Base-by-base conservation (phyloP, 1,139 yeast species). In the Hemisphaericaspora xylofermentans region DNA sequence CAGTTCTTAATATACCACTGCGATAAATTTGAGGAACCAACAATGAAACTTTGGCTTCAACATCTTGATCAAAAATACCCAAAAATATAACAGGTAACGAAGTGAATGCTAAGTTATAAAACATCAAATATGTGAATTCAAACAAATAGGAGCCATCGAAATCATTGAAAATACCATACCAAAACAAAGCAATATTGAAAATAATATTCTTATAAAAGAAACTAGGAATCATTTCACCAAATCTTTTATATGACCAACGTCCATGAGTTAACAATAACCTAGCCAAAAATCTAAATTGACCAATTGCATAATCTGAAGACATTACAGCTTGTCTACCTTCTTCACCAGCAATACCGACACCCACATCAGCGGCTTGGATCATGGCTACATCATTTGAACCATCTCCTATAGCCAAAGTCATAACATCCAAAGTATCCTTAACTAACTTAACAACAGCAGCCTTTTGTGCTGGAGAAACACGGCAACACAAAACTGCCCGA, bases 301-400 rank as follows among this genome's bases (percentile, higher is more conserved):
- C 98, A 61, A 93, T 71, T 2, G 97, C 98, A 65, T 89, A 93
- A 69, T 93, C 98, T 0, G 97, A 86, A 7, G 95, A 85, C 98
- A 93, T 93, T 9, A 84, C 98, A 12, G 98, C 98, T 62, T 91
- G 98, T 38, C 98, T 75, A 51, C 98, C 98, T 71, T 93, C 98
- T 88, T 88, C 87, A 53, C 99, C 99, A 57, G 94, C 88, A 51
- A 93, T 93, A 59, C 99, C 99, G 35, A 93, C 95, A 46, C 99
- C 99, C 39, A 93, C 96, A 63, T 93, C 96, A 0, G 98, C 98
- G 12, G 98, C 97, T 64, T 93, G 98, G 52, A 93, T 93, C 99
- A 93, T 93, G 34, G 96, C 87, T 24, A 93, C 98, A 68, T 93
- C 99, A 58, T 93, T 93, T 3, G 98, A 97, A 52, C 98, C 99